phyloP scores from a whole-genome alignment of 352 stramenopile genomes.

The Phytophthora idaei region DNA sequence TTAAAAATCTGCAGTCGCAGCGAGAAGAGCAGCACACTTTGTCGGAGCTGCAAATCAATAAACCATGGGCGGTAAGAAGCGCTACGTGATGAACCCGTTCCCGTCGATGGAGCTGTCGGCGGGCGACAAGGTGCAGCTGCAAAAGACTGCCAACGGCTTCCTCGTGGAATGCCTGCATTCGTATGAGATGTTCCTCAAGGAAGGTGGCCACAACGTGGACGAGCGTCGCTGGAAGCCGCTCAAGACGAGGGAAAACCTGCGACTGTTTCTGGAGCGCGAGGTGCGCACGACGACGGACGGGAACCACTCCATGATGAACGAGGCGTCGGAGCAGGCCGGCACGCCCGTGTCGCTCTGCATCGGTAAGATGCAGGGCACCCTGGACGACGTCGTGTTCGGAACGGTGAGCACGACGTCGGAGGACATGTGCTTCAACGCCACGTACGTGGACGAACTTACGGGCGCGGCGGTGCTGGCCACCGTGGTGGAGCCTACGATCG shows the following conservation, averaged over 20 bases:
- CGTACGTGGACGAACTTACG: conserved; percentile 40
- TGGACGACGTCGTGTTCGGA: conserved; percentile 49
- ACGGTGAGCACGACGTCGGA: conserved; percentile 35
- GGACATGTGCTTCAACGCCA: conserved; percentile 42
- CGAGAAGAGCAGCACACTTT: conserved; percentile 10
- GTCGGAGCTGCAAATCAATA: conserved; percentile 6
- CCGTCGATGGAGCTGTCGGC: conserved; percentile 39
- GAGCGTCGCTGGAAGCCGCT: conserved; percentile 51
- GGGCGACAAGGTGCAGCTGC: conserved; percentile 37
- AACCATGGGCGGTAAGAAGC: conserved; percentile 35
- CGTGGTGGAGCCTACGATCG: conserved; percentile 32
- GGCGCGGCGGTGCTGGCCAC: conserved; percentile 31
- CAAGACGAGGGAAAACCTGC: conserved; percentile 39
- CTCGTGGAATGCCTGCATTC: conserved; percentile 30
- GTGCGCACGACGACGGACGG: conserved; percentile 38
- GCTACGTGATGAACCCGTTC: conserved; percentile 45
- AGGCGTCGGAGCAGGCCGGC: conserved; percentile 35
- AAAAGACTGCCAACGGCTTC: conserved; percentile 35
- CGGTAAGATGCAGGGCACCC: conserved; percentile 39
- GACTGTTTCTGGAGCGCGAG: conserved; percentile 38
- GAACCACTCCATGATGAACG: conserved; percentile 34
- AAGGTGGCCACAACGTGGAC: conserved; percentile 34
- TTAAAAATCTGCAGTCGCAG: conserved; percentile 30
- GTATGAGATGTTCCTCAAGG: conserved; percentile 36
- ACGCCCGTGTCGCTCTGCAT: conserved; percentile 37